phyloP scores from a whole-genome alignment of 2,329 filamentous ascomycete genomes.

The Chrysoporthe puriensis region DNA sequence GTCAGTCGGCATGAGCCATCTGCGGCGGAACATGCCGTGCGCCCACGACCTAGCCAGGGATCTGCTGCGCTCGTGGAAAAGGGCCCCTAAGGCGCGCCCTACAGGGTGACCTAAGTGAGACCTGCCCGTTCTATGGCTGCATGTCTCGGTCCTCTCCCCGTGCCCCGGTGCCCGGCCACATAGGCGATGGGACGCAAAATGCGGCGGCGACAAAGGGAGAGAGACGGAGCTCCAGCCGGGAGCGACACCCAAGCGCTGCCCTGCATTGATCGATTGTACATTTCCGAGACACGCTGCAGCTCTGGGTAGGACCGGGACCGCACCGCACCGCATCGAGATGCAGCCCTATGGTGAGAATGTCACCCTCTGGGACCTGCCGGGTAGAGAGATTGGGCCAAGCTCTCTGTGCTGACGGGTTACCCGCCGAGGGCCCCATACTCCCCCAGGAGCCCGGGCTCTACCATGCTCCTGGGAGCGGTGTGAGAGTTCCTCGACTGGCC shows the following conservation, averaged over 20 bases:
- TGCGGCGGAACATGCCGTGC: background rate
- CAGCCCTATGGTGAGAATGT: constrained; percentile 3
- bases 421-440: background rate
- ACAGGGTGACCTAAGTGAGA: background rate
- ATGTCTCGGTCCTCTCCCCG: background rate
- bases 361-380: background rate
- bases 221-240: no score
- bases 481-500: background rate
- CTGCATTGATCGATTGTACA: background rate
- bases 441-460: background rate
- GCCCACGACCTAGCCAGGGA: no score
- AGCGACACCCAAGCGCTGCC: background rate
- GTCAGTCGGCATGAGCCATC: no score
- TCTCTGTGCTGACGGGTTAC: no score
- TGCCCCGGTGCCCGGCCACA: no score
- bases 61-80: background rate
- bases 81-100: no score
- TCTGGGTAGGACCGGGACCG: constrained; percentile 1
- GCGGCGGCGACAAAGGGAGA: background rate
- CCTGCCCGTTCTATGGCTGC: background rate
- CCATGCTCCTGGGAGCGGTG: background rate
- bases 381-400: background rate
- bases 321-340: background rate
- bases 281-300: background rate
- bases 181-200: background rate